A percentile compares a stretch with the other conserved stretches of the same genome.
phyloP scores from a whole-genome alignment of 2,329 filamentous ascomycete genomes.

The Hypoxylon sp. region DNA sequence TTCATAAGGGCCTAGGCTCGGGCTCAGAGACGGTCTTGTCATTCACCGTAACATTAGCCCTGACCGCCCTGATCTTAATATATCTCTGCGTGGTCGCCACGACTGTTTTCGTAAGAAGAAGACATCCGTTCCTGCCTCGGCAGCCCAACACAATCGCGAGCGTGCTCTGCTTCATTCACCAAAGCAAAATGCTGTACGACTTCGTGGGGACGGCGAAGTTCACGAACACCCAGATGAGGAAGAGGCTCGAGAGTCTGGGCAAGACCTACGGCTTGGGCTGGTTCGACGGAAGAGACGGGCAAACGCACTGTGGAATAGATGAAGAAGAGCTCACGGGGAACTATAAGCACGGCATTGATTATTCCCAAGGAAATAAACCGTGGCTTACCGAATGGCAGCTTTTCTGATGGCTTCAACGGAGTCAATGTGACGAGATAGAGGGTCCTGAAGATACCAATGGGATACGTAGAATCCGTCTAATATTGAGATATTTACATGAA shows the following conservation, averaged over 20 bases:
- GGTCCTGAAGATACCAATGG: background rate
- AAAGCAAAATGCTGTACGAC: constrained; percentile 82
- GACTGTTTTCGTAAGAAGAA: constrained; percentile 72
- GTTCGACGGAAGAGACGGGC: constrained; percentile 79
- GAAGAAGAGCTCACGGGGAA: constrained; percentile 76
- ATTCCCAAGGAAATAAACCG: constrained; percentile 63
- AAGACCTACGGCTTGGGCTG: constrained; percentile 82
- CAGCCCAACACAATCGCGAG: constrained; percentile 84
- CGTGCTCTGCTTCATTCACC: constrained; percentile 82
- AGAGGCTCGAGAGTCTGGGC: constrained; percentile 68
- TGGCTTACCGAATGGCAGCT: constrained; percentile 62
- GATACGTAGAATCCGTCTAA: background rate
- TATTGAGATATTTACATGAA: background rate
- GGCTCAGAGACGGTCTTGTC: constrained; percentile 72
- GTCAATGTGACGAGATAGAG: background rate
- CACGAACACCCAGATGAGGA: constrained; percentile 71
- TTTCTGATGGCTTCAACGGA: constrained; percentile 41
- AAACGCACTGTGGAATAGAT: constrained; percentile 82
- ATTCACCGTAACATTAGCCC: constrained; percentile 74
- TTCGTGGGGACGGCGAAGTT: constrained; percentile 79
- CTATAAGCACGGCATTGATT: constrained; percentile 74
- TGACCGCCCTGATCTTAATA: constrained; percentile 73
- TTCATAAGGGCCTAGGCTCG: constrained; percentile 57
- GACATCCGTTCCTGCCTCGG: constrained; percentile 79
- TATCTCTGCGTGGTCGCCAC: constrained; percentile 72